Evolutionary conservation across 2,329 filamentous ascomycete species (phyloP).

Genomic region (Cladorrhinum sp.): DNA sequence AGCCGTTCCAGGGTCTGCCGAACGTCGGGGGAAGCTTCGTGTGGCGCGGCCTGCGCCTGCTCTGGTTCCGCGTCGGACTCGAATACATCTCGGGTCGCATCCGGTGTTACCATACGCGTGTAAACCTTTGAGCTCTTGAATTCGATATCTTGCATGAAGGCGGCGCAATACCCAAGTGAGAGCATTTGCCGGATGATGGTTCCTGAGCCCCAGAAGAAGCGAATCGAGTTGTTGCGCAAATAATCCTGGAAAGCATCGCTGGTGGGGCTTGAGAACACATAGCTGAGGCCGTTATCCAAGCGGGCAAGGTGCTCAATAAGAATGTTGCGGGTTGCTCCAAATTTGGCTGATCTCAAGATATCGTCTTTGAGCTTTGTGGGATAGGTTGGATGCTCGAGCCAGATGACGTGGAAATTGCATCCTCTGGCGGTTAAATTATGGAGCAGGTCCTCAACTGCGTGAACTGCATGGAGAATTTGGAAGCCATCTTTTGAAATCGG

Average conservation of each 20-base stretch:
- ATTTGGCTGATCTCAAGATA: not conserved
- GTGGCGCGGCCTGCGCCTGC: not conserved
- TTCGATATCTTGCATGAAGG: slow-evolving; percentile 60
- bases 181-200: slow-evolving; percentile 44
- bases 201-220: slow-evolving; percentile 71
- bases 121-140: slow-evolving; percentile 61
- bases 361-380: slow-evolving; percentile 34
- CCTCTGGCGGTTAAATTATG: slow-evolving; percentile 57
- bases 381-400: slow-evolving; percentile 61
- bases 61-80: not conserved
- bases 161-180: slow-evolving; percentile 55
- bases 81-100: not conserved
- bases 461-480: slow-evolving; percentile 68
- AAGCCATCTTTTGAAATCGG: slow-evolving; percentile 53
- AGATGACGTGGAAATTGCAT: slow-evolving; percentile 69
- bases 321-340: slow-evolving; percentile 55
- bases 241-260: slow-evolving; percentile 54
- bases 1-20: not conserved
- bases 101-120: slow-evolving; percentile 3
- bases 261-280: slow-evolving; percentile 43
- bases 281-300: slow-evolving; percentile 18
- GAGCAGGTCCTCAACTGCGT: slow-evolving; percentile 66
- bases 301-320: slow-evolving; percentile 61
- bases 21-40: not conserved
- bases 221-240: slow-evolving; percentile 50